Conservation (phyloP, 139 green algal species). For the Chloropicon primus region DNA sequence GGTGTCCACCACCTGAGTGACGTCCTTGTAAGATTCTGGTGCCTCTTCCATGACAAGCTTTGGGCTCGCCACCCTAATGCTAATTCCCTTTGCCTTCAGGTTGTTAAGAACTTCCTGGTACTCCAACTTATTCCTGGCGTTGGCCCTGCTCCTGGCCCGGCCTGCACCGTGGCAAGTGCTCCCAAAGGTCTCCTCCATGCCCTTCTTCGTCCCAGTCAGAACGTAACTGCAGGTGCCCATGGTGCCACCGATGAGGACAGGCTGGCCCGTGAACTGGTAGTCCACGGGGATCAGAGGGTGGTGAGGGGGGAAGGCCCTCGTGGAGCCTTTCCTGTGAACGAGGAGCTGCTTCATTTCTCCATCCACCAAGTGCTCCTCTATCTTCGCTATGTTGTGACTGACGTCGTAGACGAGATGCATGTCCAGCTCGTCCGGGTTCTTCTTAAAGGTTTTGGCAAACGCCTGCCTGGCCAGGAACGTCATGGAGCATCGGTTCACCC, state of each 20-base stretch:
- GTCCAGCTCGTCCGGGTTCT: conserved; percentile 66
- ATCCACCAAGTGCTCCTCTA: conserved; percentile 74
- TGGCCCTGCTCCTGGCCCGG: conserved; percentile 52
- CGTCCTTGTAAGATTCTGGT: conserved; percentile 77
- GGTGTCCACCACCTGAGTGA: conserved; percentile 70
- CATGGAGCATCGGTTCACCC: conserved; percentile 77
- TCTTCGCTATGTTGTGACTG: conserved; percentile 82
- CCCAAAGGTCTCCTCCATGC: conserved; percentile 70
- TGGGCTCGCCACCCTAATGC: conserved; percentile 58
- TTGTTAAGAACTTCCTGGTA: conserved; percentile 56
- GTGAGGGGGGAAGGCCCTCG: conserved; percentile 73
- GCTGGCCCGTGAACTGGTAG: conserved; percentile 77
- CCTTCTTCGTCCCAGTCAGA: conserved; percentile 71
- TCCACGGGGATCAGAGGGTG: conserved; percentile 78
- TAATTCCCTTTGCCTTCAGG: conserved; percentile 64
- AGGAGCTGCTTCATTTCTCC: conserved; percentile 55
- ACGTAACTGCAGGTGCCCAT: conserved; percentile 85
- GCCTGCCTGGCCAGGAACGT: conserved; percentile 65
- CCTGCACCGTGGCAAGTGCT: conserved; percentile 72
- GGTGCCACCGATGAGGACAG: conserved; percentile 78
- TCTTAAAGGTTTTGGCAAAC: conserved; percentile 67
- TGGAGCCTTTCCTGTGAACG: conserved; percentile 80
- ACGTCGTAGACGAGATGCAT: conserved; percentile 91
- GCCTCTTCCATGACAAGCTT: conserved; percentile 64
- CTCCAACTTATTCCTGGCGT: conserved; percentile 49